Evolutionary conservation across 1,284 basidiomycete species (phyloP), one percentile per base, ranked within the genome.

Genomic region (Rhizoctonia solani): DNA sequence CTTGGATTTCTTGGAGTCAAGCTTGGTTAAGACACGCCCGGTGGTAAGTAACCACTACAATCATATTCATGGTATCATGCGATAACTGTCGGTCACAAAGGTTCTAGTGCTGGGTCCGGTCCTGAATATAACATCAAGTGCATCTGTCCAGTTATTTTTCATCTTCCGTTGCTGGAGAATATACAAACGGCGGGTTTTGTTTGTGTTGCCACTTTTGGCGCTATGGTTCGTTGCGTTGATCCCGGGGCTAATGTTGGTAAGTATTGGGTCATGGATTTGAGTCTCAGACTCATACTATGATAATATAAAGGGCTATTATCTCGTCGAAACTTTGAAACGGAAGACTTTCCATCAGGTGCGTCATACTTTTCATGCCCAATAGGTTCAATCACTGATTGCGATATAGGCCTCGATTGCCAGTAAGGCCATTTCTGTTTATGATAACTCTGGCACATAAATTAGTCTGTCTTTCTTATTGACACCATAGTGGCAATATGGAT

Each of bases 131-230:
- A 32, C 47, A 16, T 11, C 55, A 8, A 13, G 42, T 13, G 53
- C 52, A 13, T 54, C 63, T 9, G 53, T 66, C 21, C 63, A 66
- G 37, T 49, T 42, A 16, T 66, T 66, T 46, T 66, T 66, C 23
- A 54, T 66, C 21, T 55, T 13, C 25, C 27, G 63, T n/a, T 66
- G 63, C 30, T 66, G 63, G 63, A 19, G 63, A 3, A 66, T 66
- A 46, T 66, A 54, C 23, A 29, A 49, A 21, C 52, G 25, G 5
- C 63, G 53, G 19, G 11, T 49, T 3, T 23, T 55, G 4, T 49
- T 39, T 19, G 29, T 66, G 25, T 1, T 54, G 8, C 63, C 63
- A 3, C 54, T 66, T n/a, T 30, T 66, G 1, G 13, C 9, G 34
- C 44, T 54, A 11, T 46, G 44, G 23, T 13, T 66, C 21, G 23